phyloP scores from a whole-genome alignment of 768 basidiomycete species.

The Chiua virens region DNA sequence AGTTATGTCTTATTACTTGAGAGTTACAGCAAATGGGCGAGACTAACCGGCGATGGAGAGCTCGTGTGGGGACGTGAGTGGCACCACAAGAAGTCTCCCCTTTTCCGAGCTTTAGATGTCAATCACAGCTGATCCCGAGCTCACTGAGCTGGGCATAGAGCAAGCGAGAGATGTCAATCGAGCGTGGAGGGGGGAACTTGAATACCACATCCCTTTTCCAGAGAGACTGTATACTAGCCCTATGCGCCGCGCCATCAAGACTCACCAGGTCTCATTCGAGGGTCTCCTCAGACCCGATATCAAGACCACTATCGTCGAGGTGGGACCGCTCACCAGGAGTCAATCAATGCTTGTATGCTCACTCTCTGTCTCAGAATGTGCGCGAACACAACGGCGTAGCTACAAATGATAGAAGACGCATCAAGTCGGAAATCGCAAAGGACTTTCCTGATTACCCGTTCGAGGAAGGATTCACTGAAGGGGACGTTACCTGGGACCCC shows the following conservation, averaged over 20 bases:
- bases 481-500: constrained; percentile 60
- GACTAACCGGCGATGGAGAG: constrained; percentile 60
- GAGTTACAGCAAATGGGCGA: constrained; percentile 49
- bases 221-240: constrained; percentile 62
- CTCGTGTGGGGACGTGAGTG: constrained; percentile 73
- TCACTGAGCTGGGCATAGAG: constrained; percentile 54
- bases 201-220: constrained; percentile 46
- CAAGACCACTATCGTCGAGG: constrained; percentile 44
- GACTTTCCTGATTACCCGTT: constrained; percentile 53
- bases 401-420: constrained; percentile 66
- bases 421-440: constrained; percentile 45
- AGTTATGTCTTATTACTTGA: not conserved
- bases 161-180: constrained; percentile 51
- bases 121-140: constrained; percentile 59
- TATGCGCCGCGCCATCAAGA: constrained; percentile 58
- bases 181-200: constrained; percentile 51
- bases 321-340: constrained; percentile 16
- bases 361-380: constrained; percentile 45
- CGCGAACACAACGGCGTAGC: constrained; percentile 68
- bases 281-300: constrained; percentile 30
- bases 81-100: not conserved
- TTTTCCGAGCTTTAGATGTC: not conserved
- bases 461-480: constrained; percentile 59
- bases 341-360: not conserved
- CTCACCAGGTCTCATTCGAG: constrained; percentile 53